Evolutionary conservation across 2,329 filamentous ascomycete species (phyloP).

Genomic region (Xylariaceae sp.): DNA sequence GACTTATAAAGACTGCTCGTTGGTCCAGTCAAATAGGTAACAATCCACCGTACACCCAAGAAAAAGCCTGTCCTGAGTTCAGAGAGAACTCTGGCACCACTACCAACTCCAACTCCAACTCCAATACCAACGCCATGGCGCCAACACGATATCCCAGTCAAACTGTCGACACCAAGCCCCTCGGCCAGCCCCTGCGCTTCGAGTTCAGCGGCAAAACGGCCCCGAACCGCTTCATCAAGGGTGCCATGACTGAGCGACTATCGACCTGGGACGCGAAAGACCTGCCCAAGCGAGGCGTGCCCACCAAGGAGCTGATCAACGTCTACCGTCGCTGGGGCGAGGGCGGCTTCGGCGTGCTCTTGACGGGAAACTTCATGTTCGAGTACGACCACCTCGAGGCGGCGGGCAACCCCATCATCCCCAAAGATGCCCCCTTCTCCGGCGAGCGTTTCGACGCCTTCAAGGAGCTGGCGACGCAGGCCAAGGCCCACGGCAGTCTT

Average conservation of each 20-base stretch:
- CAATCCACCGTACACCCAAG: not conserved
- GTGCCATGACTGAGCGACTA: slow-evolving; percentile 48
- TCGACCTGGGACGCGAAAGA: slow-evolving; percentile 51
- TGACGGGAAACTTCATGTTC: slow-evolving; percentile 60
- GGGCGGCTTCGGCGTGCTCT: slow-evolving; percentile 45
- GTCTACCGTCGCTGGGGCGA: slow-evolving; percentile 56
- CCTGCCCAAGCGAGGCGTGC: slow-evolving; percentile 36
- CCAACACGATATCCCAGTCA: slow-evolving; percentile 1
- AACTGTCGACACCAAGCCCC: slow-evolving; percentile 6
- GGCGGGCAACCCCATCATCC: slow-evolving; percentile 52
- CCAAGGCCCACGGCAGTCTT: slow-evolving; percentile 49
- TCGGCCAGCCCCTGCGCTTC: slow-evolving; percentile 22
- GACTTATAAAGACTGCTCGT: too few species aligned
- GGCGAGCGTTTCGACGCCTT: slow-evolving; percentile 53
- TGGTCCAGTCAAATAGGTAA: not conserved
- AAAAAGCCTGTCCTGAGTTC: not conserved
- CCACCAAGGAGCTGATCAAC: slow-evolving; percentile 29
- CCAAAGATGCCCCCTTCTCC: slow-evolving; percentile 40
- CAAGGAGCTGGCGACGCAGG: slow-evolving; percentile 42
- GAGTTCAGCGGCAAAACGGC: slow-evolving; percentile 45
- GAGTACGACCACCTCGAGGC: slow-evolving; percentile 53
- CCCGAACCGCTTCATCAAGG: slow-evolving; percentile 56
- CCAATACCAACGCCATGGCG: slow-evolving; percentile 1
- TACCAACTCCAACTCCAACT: not conserved
- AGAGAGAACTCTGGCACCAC: too few species aligned